Percentiles rank a stretch among this genome's conserved stretches.
phyloP scores from a whole-genome alignment of 192 early-diverging fungal species.

The Entomortierella chlamydospora region DNA sequence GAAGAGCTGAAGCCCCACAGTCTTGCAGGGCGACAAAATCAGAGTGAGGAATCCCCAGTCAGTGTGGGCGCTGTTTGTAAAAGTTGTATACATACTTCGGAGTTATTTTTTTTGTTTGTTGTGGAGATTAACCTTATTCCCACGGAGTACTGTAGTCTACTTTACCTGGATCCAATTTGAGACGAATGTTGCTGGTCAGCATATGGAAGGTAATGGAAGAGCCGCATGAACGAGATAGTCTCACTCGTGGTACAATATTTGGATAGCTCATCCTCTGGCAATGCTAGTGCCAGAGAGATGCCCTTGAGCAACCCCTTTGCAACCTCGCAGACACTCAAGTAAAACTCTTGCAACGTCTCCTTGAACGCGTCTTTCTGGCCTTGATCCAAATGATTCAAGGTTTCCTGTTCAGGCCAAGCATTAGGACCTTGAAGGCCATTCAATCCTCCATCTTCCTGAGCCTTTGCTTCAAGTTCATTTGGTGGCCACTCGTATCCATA shows the following conservation, averaged over 20 bases:
- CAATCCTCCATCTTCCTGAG: neutral
- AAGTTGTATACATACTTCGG: too few relatives aligned
- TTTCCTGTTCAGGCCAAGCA: conserved; percentile 52
- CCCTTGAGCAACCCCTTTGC: conserved; percentile 54
- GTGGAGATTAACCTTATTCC: neutral
- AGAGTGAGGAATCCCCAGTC: conserved; percentile 76
- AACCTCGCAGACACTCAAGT: conserved; percentile 49
- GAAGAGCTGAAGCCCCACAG: conserved; percentile 63
- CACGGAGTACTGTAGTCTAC: neutral
- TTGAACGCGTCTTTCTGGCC: conserved; percentile 20
- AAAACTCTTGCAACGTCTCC: conserved; percentile 50
- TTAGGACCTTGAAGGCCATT: conserved; percentile 68
- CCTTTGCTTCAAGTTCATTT: conserved; percentile 8
- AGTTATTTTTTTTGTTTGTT: too few relatives aligned
- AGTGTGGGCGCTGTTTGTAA: conserved; percentile 48
- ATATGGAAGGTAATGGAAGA: conserved; percentile 68
- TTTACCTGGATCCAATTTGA: conserved; percentile 41
- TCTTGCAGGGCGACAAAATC: conserved; percentile 59
- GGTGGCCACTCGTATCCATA: conserved; percentile 63
- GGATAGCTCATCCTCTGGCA: conserved; percentile 45
- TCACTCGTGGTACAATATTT: conserved; percentile 55
- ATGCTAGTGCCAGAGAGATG: conserved; percentile 55
- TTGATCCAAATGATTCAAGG: conserved; percentile 34
- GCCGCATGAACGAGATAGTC: conserved; percentile 66
- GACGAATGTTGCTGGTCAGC: conserved; percentile 27